Conservation (phyloP, 2,329 filamentous ascomycete species). For the Monosporascus cannonballus region DNA sequence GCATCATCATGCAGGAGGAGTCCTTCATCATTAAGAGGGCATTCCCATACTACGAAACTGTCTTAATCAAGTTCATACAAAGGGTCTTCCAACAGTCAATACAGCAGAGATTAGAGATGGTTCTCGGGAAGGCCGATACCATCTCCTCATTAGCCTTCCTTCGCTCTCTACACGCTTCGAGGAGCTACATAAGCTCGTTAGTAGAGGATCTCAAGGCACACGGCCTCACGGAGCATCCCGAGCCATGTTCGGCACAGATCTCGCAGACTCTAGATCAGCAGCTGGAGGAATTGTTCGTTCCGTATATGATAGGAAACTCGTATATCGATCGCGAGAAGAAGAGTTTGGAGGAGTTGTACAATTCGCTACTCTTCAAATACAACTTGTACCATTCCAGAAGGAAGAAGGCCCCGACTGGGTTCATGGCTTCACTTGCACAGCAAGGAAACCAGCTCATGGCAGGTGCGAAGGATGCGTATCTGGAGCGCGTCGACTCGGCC, state of each 20-base stretch:
- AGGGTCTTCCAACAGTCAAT: constrained; percentile 97
- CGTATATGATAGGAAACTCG: constrained; percentile 61
- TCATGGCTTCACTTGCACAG: constrained; percentile 87
- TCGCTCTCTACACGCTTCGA: constrained; percentile 82
- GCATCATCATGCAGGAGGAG: constrained; percentile 92
- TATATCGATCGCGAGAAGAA: constrained; percentile 65
- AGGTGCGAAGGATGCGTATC: constrained; percentile 84
- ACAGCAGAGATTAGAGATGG: constrained; percentile 91
- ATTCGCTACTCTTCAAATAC: constrained; percentile 91
- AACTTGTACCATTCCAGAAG: constrained; percentile 87
- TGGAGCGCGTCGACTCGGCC: constrained; percentile 80
- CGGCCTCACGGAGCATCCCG: constrained; percentile 90
- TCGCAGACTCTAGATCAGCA: constrained; percentile 68
- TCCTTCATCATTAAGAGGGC: constrained; percentile 94
- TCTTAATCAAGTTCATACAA: constrained; percentile 88
- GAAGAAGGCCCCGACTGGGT: constrained; percentile 84
- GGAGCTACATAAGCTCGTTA: constrained; percentile 78
- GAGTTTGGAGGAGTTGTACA: constrained; percentile 75
- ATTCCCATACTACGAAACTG: constrained; percentile 93
- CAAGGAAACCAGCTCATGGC: constrained; percentile 84
- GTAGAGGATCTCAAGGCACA: constrained; percentile 93
- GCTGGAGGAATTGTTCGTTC: constrained; percentile 71
- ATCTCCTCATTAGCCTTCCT: constrained; percentile 90
- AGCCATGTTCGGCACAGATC: constrained; percentile 81
- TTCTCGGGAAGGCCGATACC: constrained; percentile 87